Evolutionary conservation across 106 monocot species (phyloP), one percentile per base, ranked within the genome.

Genomic region (Acorus calamus): DNA sequence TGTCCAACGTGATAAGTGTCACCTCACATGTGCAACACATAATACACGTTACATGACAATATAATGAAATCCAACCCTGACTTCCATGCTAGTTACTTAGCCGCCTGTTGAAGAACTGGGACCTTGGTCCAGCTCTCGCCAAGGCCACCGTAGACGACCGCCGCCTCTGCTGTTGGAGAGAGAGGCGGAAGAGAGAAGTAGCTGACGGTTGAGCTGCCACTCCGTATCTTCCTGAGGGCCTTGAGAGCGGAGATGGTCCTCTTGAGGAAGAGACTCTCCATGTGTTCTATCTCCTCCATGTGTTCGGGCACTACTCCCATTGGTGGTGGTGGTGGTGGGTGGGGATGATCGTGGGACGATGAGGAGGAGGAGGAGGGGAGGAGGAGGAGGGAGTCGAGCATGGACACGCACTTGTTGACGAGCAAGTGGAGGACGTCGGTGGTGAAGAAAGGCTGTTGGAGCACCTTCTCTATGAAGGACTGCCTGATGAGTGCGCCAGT

Each of bases 391-490:
- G 62, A 62, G 59, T 93, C 88, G 7, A 93, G 75, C 82, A 82
- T 93, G 46, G 50, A 41, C 74, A 86, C 93, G 14, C 85, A 88
- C 57, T 88, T 76, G 69, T 93, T 89, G 52, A 93, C 68, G 3
- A 93, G 88, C 71, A 81, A 81, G 76, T 80, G 78, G 10, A 93
- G 68, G 6, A 93, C 71, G 46, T 93, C 83, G 5, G 83, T 93
- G 59, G 83, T 93, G 83, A 88, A 93, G 63, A 93, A 93, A 2
- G 86, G 93, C 57, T 93, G 78, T 67, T 86, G 82, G 51, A 93
- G 63, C 9, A 89, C 93, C 14, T 81, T 93, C 60, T 83, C 74
- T 58, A 89, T 86, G 78, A 93, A 89, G 49, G 93, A 85, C 9
- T 88, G 75, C 7, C 88, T 64, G 47, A 93, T 80, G 44, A 93